A percentile compares a stretch with the other conserved stretches of the same genome.
Evolutionary conservation across 2,329 filamentous ascomycete species (phyloP).

Genomic region (Pestalotiopsis sp.): DNA sequence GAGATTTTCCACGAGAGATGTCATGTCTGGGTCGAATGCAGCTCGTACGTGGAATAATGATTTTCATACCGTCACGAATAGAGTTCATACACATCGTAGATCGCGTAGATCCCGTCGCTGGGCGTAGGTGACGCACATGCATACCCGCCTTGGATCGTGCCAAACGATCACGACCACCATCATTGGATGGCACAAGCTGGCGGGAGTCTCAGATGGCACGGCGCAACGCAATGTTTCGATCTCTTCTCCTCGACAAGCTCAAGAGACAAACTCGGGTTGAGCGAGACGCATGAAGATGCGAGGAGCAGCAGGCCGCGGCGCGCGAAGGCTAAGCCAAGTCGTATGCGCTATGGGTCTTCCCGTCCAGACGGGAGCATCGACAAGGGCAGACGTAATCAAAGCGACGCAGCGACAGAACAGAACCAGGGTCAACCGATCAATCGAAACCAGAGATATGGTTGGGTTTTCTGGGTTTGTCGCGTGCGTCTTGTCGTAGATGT

Average conservation of each 20-base stretch:
- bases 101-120: slow-evolving; percentile 8
- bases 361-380: background rate
- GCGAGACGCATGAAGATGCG: slow-evolving; percentile 3
- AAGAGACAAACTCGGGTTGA: slow-evolving; percentile 5
- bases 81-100: slow-evolving; percentile 6
- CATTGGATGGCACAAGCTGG: slow-evolving; percentile 1
- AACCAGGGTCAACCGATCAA: background rate
- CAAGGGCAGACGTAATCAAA: background rate
- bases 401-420: background rate
- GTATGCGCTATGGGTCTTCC: background rate
- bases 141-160: background rate
- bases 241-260: background rate
- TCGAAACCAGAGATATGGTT: slow-evolving; percentile 8
- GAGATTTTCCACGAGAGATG: background rate
- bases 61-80: background rate
- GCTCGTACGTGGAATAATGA: background rate
- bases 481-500: background rate
- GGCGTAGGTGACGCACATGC: slow-evolving; percentile 6
- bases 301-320: background rate
- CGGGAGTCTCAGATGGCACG: background rate
- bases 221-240: slow-evolving; percentile 5
- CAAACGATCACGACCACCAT: background rate
- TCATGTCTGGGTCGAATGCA: background rate
- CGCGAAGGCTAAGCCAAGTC: background rate
- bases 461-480: background rate